A percentile compares a stretch with the other conserved stretches of the same genome.
These are phyloP conservation scores for Yarrowia osloensis DNA, from an alignment of 805 yeast species.

Conservation along the genomic window DNA sequence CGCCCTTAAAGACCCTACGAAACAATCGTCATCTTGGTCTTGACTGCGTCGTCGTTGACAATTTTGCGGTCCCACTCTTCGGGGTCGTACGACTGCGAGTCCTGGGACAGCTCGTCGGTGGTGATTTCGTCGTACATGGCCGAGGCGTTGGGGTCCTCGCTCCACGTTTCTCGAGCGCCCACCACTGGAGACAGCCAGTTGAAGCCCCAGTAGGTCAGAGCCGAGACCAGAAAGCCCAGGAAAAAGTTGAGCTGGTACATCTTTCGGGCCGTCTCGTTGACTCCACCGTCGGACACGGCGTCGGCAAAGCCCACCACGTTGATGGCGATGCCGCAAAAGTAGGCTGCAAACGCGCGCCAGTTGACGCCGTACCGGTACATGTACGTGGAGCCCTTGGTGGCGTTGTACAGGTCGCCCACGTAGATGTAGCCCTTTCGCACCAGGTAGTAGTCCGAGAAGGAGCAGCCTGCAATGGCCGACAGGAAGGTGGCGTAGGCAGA, in stretches of 20 bases:
- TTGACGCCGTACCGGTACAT: conserved; percentile 69
- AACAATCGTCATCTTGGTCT: too few species aligned
- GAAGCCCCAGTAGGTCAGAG: conserved; percentile 55
- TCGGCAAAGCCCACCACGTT: conserved; percentile 85
- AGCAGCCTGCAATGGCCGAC: conserved; percentile 78
- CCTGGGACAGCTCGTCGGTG: conserved; percentile 15
- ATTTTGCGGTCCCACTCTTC: neutral
- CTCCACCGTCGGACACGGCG: conserved; percentile 61
- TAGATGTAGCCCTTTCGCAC: conserved; percentile 72
- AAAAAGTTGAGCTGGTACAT: conserved; percentile 76
- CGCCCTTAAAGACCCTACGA: too few species aligned
- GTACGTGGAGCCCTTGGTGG: conserved; percentile 51
- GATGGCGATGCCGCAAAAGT: conserved; percentile 76
- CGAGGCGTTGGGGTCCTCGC: conserved; percentile 21
- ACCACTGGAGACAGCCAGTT: conserved; percentile 40
- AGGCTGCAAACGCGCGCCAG: conserved; percentile 84
- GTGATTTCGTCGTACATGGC: conserved; percentile 11
- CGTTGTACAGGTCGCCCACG: conserved; percentile 64
- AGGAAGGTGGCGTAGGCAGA: conserved; percentile 82
- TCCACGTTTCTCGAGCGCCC: conserved; percentile 25
- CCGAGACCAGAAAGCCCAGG: conserved; percentile 67
- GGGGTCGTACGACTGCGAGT: conserved; percentile 1
- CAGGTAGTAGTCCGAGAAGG: conserved; percentile 61
- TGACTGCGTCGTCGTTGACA: neutral
- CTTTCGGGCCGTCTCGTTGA: conserved; percentile 79